These are phyloP conservation scores for Pezicula rhizophila DNA, from an alignment of 2,329 filamentous ascomycete genomes.

Conservation along the genomic window DNA sequence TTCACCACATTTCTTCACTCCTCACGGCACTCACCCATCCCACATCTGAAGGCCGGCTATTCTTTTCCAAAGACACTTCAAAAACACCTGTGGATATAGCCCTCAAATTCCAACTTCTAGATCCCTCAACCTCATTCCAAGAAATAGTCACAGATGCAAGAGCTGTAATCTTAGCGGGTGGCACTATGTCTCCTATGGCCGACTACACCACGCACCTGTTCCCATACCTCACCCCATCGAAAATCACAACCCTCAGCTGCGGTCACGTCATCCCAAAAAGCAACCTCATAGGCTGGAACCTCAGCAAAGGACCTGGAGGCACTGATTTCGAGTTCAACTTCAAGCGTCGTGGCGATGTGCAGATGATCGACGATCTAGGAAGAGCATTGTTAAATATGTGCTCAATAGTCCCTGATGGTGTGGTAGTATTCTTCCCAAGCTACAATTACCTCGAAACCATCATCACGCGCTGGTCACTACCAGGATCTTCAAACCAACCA, in stretches of 20 bases:
- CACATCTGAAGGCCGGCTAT: conserved; percentile 62
- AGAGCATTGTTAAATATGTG: conserved; percentile 66
- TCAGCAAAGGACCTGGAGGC: conserved; percentile 45
- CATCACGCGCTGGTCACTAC: conserved; percentile 52
- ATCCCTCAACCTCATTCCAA: conserved; percentile 85
- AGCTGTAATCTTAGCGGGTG: conserved; percentile 85
- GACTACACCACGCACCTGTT: conserved; percentile 87
- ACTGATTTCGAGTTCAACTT: conserved; percentile 80
- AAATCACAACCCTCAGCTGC: conserved; percentile 79
- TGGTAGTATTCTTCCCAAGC: conserved; percentile 93
- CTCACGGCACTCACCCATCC: conserved; percentile 81
- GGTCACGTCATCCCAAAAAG: conserved; percentile 84
- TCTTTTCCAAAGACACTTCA: conserved; percentile 44
- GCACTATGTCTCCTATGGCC: conserved; percentile 94
- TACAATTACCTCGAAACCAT: conserved; percentile 85
- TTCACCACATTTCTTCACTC: conserved; percentile 57
- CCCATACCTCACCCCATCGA: conserved; percentile 57
- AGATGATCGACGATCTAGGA: conserved; percentile 70
- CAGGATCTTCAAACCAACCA: conserved; percentile 6
- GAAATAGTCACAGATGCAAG: conserved; percentile 79
- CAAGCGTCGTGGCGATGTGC: conserved; percentile 55
- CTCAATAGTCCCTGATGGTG: conserved; percentile 72
- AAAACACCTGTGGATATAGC: conserved; percentile 41
- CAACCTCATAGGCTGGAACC: conserved; percentile 73
- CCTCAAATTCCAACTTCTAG: conserved; percentile 81